Evolutionary conservation across 2,329 filamentous ascomycete genomes (phyloP), one percentile per base, ranked within the genome.

Genomic region (Cylindrodendrum hubeiense): DNA sequence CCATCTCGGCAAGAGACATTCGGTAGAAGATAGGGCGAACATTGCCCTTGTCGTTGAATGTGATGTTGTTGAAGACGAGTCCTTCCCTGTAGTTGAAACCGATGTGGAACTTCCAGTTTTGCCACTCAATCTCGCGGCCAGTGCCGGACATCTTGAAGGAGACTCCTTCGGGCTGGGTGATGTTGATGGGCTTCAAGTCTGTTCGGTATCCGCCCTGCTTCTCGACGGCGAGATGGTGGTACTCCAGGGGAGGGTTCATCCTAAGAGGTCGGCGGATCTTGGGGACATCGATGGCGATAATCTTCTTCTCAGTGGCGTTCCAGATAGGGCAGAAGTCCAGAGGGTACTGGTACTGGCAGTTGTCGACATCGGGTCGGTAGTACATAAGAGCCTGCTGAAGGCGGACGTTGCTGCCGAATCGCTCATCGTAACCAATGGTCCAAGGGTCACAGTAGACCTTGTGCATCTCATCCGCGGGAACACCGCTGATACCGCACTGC

Each of bases 371-470:
- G 4, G 94, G 94, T 17, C 95, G 90, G 80, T 97, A 98, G 84
- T 98, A 98, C 94, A 97, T 97, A 59, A 98, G 84, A 2, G 94
- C 95, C 81, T 98, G 95, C 81, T 98, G 95, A 4, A 97, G 87
- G 59, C 95, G 90, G 46, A 93, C 85, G 46, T 84, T 84, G 77
- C 83, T 95, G 67, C 94, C 95, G 74, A 94, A 96, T 47, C 95
- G 91, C 82, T 97, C 93, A 74, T 98, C 95, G 77, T 94, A 97
- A 52, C 95, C 95, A 79, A 98, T 97, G 1, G 95, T 97, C 95
- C 95, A 98, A 12, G 93, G 94, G 77, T 98, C 95, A 79, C 94
- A 97, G 83, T 97, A 97, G 51, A 98, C 93, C 81, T 97, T 97
- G 84, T 96, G 84, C 95, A 98, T 97, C 66, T 97, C 93, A 71